A percentile compares a stretch with the other conserved stretches of the same genome.
Conservation (phyloP, 305 asterid species). For the Lippia alba region DNA sequence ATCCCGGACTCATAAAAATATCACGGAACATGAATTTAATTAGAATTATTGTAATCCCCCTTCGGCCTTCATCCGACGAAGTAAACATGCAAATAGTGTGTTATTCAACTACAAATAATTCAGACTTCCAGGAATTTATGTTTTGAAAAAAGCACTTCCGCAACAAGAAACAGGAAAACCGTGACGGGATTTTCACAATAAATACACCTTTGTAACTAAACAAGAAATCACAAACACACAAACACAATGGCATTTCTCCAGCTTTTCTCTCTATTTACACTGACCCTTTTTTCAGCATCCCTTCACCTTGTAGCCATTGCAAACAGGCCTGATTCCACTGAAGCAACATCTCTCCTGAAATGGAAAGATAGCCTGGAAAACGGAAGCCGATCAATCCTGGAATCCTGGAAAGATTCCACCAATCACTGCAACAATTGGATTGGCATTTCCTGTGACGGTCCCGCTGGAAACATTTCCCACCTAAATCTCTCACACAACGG, state of each 20-base stretch:
- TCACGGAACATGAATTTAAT: too few relatives aligned
- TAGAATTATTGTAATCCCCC: too few relatives aligned
- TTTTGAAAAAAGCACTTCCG: too few relatives aligned
- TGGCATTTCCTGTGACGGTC: conserved; percentile 35
- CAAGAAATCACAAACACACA: background rate
- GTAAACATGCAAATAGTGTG: too few relatives aligned
- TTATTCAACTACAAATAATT: too few relatives aligned
- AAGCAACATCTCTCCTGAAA: conserved; percentile 29
- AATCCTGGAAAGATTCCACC: conserved; percentile 28
- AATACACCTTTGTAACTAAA: background rate
- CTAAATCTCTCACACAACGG: conserved; percentile 27
- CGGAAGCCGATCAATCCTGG: conserved; percentile 28
- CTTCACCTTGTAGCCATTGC: background rate
- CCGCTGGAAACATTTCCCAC: conserved; percentile 28
- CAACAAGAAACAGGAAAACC: too few relatives aligned
- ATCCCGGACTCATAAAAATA: too few relatives aligned
- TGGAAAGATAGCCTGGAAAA: conserved; percentile 42
- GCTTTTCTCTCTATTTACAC: background rate
- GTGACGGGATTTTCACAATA: too few relatives aligned
- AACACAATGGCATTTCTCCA: background rate
- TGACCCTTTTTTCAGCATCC: background rate
- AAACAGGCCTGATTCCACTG: background rate
- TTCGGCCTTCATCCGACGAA: too few relatives aligned
- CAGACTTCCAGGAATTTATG: too few relatives aligned
- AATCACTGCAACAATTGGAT: conserved; percentile 32